phyloP scores from a whole-genome alignment of 805 yeast genomes.

The Deakozyma indianensis region DNA sequence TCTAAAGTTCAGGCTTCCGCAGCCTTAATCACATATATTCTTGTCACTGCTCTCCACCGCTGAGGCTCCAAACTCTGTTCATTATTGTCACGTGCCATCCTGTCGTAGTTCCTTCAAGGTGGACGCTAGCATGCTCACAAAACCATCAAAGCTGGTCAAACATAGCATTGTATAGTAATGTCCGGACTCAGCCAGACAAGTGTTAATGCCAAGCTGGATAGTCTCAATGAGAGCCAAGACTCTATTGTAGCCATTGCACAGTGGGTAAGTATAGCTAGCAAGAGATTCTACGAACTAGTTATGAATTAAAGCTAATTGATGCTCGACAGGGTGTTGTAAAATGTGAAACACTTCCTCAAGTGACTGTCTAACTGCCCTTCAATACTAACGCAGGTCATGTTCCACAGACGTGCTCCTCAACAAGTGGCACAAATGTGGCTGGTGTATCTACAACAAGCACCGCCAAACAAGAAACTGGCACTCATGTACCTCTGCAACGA shows the following conservation, averaged over 20 bases:
- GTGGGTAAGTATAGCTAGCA: slow-evolving; percentile 44
- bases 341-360: neutral
- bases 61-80: too few species aligned
- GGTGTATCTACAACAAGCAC: slow-evolving; percentile 20
- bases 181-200: slow-evolving; percentile 16
- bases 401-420: slow-evolving; percentile 45
- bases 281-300: too few species aligned
- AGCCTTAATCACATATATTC: too few species aligned
- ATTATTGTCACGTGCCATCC: too few species aligned
- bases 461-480: slow-evolving; percentile 33
- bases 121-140: too few species aligned
- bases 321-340: neutral
- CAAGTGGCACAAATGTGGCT: slow-evolving; percentile 43
- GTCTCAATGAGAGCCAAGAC: slow-evolving; percentile 47
- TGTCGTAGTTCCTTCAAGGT: too few species aligned
- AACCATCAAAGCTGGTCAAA: too few species aligned
- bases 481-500: slow-evolving; percentile 66
- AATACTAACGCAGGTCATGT: slow-evolving; percentile 23
- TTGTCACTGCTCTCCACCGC: too few species aligned
- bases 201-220: slow-evolving; percentile 15
- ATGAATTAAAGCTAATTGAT: neutral
- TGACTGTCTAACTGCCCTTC: neutral
- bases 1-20: too few species aligned
- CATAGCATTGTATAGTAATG: too few species aligned
- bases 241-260: slow-evolving; percentile 62